Base-by-base conservation (phyloP, 202 grass and related monocot genomes). In the Miscanthus sacchariflorus region DNA sequence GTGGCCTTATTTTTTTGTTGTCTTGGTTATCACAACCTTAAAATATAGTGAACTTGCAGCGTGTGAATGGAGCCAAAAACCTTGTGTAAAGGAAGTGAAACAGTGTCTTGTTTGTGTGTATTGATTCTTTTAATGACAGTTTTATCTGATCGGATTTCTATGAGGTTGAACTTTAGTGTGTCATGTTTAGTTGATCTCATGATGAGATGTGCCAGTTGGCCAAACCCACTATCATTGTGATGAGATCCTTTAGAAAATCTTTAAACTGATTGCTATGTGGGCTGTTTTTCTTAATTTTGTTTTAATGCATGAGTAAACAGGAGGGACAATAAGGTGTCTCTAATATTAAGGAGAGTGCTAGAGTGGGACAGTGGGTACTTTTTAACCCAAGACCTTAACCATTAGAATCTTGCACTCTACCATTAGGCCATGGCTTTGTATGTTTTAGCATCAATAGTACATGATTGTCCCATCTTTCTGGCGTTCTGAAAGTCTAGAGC, bases 51-150 rank as follows among this genome's bases (percentile, higher is more conserved):
- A 84, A 21, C 49, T 36, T 83, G 49, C 46, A 79, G 9, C 24
- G 4, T 61, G 7, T 66, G 42, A 79, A 84, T 89, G 3, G 43
- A 78, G 19, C 87, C 68, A 81, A 84, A 74, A 64, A 74, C 36
- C 56, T 30, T 77, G 17, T 70, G 12, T 28, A 83, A 45, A 70
- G 35, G 25, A 86, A 71, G 25, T 39, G 38, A 88, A 88, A 70
- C 17, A 13, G 1, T 17, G 5, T 17, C 78, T 75, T 81, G 35
- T 83, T 50, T 88, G 27, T 71, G 24, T 71, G 9, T 28, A 6
- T 52, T n/a, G 24, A 5, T 0, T 83, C 8, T 83, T 61, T 35
- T 63, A 46, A 88, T 61, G 18, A n/a, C 33, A 76, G 27, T 50
- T 50, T 9, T 77, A 48, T 72, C 68, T 36, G 25, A 35, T 33